These are phyloP conservation scores for Brassica hybrid DNA, from an alignment of 441 rosid genomes.

Conservation along the genomic window DNA sequence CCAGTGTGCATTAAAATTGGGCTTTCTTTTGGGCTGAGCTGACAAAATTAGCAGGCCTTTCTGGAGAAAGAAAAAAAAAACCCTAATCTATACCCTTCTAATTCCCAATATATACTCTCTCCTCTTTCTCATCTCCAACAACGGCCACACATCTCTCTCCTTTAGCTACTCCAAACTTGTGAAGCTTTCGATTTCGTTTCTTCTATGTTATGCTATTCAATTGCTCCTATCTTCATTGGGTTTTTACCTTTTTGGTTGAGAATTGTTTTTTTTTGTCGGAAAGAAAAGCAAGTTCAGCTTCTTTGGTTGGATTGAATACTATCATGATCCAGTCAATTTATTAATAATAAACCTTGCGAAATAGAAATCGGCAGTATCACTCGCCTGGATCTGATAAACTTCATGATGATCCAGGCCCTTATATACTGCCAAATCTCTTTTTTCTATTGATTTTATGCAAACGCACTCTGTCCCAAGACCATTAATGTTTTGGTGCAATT, in stretches of 20 bases:
- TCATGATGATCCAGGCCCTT: constrained; percentile 43
- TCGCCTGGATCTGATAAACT: constrained; percentile 43
- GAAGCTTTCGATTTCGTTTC: neutral
- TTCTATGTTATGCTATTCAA: too few relatives aligned
- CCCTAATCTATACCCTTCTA: constrained; percentile 17
- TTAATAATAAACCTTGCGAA: constrained; percentile 30
- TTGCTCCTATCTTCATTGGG: too few relatives aligned
- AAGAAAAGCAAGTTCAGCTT: constrained; percentile 41
- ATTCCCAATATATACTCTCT: constrained; percentile 1
- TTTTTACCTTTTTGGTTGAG: too few relatives aligned
- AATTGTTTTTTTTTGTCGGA: neutral
- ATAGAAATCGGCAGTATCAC: constrained; percentile 37
- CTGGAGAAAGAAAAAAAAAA: neutral
- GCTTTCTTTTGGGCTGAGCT: neutral
- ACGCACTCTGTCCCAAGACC: constrained; percentile 50
- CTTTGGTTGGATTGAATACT: constrained; percentile 34
- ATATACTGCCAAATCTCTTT: constrained; percentile 33
- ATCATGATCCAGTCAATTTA: constrained; percentile 32
- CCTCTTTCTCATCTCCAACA: neutral
- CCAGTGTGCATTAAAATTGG: neutral
- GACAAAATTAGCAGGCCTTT: neutral
- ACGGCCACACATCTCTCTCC: neutral
- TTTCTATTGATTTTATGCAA: constrained; percentile 6
- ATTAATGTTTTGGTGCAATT: constrained; percentile 46
- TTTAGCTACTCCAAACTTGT: neutral